A percentile compares a stretch with the other conserved stretches of the same genome.
Evolutionary conservation across 257 asterid genomes (phyloP).

Genomic region (Solanum tarapatanum): DNA sequence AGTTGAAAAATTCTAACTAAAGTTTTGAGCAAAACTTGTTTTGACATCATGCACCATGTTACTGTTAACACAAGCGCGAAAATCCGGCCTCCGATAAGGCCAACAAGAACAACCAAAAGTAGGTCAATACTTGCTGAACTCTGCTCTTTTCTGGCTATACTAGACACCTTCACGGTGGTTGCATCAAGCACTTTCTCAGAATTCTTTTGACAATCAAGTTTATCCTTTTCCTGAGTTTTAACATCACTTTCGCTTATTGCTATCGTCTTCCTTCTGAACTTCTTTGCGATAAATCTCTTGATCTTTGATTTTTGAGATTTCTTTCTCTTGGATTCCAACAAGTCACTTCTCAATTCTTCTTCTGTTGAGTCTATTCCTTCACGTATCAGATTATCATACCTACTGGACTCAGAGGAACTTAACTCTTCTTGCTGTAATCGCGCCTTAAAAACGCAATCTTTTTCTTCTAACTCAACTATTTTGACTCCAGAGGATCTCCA

Average conservation of each 20-base stretch:
- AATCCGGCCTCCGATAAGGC: conserved; percentile 48
- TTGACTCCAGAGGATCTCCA: neutral
- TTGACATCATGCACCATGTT: conserved; percentile 41
- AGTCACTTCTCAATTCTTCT: neutral
- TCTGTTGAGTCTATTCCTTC: conserved; percentile 19
- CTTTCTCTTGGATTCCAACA: conserved; percentile 15
- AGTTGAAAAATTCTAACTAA: neutral
- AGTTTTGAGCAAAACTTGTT: conserved; percentile 13
- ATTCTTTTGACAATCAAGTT: neutral
- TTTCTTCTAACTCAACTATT: neutral
- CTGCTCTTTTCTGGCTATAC: neutral
- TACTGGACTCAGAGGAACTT: neutral
- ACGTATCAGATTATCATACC: neutral
- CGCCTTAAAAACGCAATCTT: neutral
- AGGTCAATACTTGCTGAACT: conserved; percentile 17
- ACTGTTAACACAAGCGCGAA: conserved; percentile 41
- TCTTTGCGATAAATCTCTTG: conserved; percentile 40
- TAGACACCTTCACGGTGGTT: neutral
- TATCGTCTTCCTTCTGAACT: conserved; percentile 14
- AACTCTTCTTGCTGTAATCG: conserved; percentile 7
- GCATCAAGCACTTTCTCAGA: conserved; percentile 7
- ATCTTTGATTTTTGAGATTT: conserved; percentile 37
- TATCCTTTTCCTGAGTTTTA: conserved; percentile 2
- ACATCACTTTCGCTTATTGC: neutral
- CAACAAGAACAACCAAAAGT: conserved; percentile 42